Evolutionary conservation across 2,329 filamentous ascomycete genomes (phyloP).

Genomic region (Dissoconium aciculare): DNA sequence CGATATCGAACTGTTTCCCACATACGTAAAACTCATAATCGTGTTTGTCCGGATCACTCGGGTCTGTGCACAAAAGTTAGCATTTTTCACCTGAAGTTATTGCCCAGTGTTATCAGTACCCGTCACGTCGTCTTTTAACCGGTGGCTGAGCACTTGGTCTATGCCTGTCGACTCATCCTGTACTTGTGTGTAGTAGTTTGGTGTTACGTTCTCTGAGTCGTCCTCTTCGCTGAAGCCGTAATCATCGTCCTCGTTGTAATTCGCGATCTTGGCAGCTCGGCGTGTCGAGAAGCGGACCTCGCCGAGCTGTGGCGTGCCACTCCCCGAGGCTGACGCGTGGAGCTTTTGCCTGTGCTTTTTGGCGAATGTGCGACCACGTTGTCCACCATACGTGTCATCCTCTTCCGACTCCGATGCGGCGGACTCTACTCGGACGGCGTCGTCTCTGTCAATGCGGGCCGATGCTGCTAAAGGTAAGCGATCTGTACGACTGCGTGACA

Average conservation of each 20-base stretch:
- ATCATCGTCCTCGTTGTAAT: slow-evolving; percentile 53
- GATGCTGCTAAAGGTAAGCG: slow-evolving; percentile 23
- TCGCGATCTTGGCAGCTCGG: slow-evolving; percentile 59
- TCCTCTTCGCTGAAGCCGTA: slow-evolving; percentile 44
- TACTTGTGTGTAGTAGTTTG: slow-evolving; percentile 57
- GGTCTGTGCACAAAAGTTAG: slow-evolving; percentile 10
- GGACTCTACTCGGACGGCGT: slow-evolving; percentile 29
- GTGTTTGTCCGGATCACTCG: slow-evolving; percentile 40
- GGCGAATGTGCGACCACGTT: slow-evolving; percentile 48
- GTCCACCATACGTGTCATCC: slow-evolving; percentile 59
- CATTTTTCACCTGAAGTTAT: neutral
- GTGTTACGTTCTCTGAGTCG: slow-evolving; percentile 48
- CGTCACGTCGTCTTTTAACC: slow-evolving; percentile 49
- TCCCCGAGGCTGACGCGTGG: slow-evolving; percentile 42
- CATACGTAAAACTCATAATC: slow-evolving; percentile 67
- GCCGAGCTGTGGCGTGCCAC: slow-evolving; percentile 47
- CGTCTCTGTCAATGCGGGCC: slow-evolving; percentile 12
- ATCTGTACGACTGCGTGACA: no score
- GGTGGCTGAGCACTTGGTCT: slow-evolving; percentile 80
- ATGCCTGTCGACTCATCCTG: slow-evolving; percentile 75
- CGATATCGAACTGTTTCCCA: slow-evolving; percentile 3
- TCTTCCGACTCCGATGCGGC: slow-evolving; percentile 44
- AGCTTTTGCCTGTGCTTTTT: slow-evolving; percentile 64
- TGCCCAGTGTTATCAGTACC: slow-evolving; percentile 1
- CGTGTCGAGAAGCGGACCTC: slow-evolving; percentile 89